phyloP scores from a whole-genome alignment of 1,139 yeast genomes.

The Saccharomycopsis hybrid region DNA sequence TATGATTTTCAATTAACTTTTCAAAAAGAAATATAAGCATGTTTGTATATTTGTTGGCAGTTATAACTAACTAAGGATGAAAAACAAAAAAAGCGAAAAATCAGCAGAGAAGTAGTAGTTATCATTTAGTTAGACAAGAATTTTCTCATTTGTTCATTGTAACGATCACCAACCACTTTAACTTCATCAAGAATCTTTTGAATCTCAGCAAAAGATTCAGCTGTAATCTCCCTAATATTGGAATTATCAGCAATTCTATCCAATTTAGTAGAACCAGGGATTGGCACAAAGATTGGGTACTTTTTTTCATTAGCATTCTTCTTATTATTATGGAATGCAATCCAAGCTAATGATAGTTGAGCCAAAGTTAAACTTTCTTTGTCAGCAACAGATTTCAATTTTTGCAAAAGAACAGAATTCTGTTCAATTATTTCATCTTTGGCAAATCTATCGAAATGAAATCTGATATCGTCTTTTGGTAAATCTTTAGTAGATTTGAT shows the following conservation, averaged over 20 bases:
- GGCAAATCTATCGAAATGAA: constrained; percentile 52
- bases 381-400: constrained; percentile 35
- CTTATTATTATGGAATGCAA: constrained; percentile 35
- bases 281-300: constrained; percentile 61
- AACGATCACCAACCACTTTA: constrained; percentile 46
- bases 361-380: constrained; percentile 47
- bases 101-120: no score
- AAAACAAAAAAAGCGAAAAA: no score
- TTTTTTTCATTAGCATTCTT: constrained; percentile 32
- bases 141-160: constrained; percentile 34
- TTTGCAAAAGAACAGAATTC: constrained; percentile 42
- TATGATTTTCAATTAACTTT: no score
- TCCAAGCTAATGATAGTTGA: constrained; percentile 71
- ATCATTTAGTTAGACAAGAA: no score
- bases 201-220: constrained; percentile 46
- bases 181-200: constrained; percentile 37
- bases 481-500: constrained; percentile 40
- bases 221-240: constrained; percentile 40
- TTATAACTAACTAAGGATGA: no score
- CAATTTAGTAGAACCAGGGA: constrained; percentile 65
- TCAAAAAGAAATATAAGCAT: no score
- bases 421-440: constrained; percentile 45
- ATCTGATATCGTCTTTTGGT: constrained; percentile 51
- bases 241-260: constrained; percentile 56
- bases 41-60: no score